Conservation (phyloP, 441 rosid genomes). For the Populus trichocarpa region DNA sequence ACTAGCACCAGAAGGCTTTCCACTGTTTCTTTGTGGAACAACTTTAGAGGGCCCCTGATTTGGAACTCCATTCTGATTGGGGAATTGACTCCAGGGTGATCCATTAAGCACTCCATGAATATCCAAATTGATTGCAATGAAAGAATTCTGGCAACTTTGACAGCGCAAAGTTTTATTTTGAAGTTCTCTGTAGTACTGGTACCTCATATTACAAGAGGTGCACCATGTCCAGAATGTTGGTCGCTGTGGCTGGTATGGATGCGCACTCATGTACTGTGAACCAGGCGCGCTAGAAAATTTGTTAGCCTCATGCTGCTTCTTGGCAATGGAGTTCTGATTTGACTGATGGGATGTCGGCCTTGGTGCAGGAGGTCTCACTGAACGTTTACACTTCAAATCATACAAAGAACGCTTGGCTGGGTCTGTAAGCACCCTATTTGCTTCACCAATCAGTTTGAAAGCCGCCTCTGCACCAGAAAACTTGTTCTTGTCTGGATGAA, state of each 20-base stretch:
- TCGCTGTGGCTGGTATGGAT: slow-evolving; percentile 18
- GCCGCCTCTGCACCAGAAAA: slow-evolving; percentile 97
- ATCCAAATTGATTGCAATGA: slow-evolving; percentile 43
- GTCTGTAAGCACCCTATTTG: slow-evolving; percentile 74
- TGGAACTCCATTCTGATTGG: slow-evolving; percentile 30
- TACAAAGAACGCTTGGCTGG: slow-evolving; percentile 42
- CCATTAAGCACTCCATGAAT: slow-evolving; percentile 24
- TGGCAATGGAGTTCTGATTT: slow-evolving; percentile 21
- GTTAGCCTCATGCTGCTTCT: slow-evolving; percentile 28
- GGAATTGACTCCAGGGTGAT: slow-evolving; percentile 24
- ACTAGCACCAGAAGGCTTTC: slow-evolving; percentile 24
- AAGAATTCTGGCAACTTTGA: slow-evolving; percentile 45
- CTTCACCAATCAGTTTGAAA: slow-evolving; percentile 82
- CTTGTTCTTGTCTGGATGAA: slow-evolving; percentile 91
- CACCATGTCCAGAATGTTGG: slow-evolving; percentile 69
- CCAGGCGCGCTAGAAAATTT: slow-evolving; percentile 14
- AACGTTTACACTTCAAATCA: slow-evolving; percentile 46
- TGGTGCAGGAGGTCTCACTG: slow-evolving; percentile 26
- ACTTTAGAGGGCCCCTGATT: slow-evolving; percentile 28
- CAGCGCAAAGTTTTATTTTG: slow-evolving; percentile 41
- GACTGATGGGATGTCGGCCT: slow-evolving; percentile 42
- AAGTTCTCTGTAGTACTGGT: slow-evolving; percentile 39
- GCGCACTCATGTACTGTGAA: not conserved
- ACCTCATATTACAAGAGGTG: slow-evolving; percentile 42
- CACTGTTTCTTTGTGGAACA: slow-evolving; percentile 26